Evolutionary conservation across 1,139 yeast species (phyloP), one percentile per base, ranked within the genome.

Genomic region (Sugiyamaella grinbergsii): DNA sequence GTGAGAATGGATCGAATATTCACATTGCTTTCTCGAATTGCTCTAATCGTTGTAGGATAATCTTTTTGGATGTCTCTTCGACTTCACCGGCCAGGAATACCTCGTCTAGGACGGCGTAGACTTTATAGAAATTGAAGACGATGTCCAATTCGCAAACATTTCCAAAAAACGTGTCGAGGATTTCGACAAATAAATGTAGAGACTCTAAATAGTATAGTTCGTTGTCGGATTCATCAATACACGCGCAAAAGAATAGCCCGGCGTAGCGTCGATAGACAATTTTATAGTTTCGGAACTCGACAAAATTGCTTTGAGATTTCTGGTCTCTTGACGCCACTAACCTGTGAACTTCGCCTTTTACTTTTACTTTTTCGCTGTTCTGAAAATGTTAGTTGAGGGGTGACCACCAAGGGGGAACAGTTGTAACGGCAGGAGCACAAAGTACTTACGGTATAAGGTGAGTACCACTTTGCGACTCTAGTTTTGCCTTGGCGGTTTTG

Each of bases 141-240:
- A 93, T 77, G 66, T 93, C 98, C 60, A 93, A 76, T 70, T 93
- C 98, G 71, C 98, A 91, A n/a, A 93, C 98, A 62, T 85, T 90
- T 47, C 80, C 79, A 63, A 93, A 93, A 67, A 85, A 89, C 5
- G 83, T 76, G 66, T 93, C 98, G 54, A 93, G 72, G 8, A 90
- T 81, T 68, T 93, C 97, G 22, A 93, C 98, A 59, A 93, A 81
- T 51, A 91, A 73, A 65, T 93, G 98, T 31, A 93, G 80, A 28
- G 89, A 82, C 58, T 93, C 96, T 51, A 93, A 73, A 64, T 85
- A 86, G 51, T 84, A 80, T 56, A 93, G 76, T 64, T 91, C 97
- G 62, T 84, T 84, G 64, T 90, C 97, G 11, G 72, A 71, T 29
- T 79, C 69, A 58, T 86, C 96, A 10, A 90, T 81, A 49, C 94